Percentiles rank a stretch among this genome's conserved stretches.
These are phyloP conservation scores for Acaromyces ingoldii DNA, from an alignment of 1,284 basidiomycete species.

Conservation along the genomic window DNA sequence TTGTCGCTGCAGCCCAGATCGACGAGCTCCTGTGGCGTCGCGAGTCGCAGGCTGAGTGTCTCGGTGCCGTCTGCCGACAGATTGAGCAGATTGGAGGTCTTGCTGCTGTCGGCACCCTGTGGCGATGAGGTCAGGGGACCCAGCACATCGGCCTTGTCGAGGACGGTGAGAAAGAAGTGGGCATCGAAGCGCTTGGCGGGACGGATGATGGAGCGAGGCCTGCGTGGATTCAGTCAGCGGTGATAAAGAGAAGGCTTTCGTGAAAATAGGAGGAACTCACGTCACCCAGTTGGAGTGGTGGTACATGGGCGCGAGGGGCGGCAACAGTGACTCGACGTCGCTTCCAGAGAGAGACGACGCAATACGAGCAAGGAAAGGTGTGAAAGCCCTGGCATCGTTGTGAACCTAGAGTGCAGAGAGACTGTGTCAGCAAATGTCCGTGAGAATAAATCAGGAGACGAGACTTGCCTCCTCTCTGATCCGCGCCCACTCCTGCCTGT, in stretches of 20 bases:
- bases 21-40: conserved; percentile 26
- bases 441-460: background rate
- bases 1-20: conserved; percentile 30
- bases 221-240: background rate
- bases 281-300: conserved; percentile 45
- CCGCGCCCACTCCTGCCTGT: conserved; percentile 27
- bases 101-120: background rate
- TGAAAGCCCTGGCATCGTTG: conserved; percentile 35
- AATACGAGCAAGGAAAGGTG: conserved; percentile 27
- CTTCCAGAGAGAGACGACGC: conserved; percentile 2
- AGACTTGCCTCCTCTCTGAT: conserved; percentile 22
- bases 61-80: conserved; percentile 38
- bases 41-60: conserved; percentile 27
- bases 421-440: background rate
- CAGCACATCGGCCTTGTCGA: conserved; percentile 29
- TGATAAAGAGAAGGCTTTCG: background rate
- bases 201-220: conserved; percentile 30
- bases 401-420: no score
- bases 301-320: conserved; percentile 26
- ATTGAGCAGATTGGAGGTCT: conserved; percentile 4
- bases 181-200: conserved; percentile 44
- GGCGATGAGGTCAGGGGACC: background rate
- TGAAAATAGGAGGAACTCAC: background rate
- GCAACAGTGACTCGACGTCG: background rate
- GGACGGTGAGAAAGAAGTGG: conserved; percentile 40